A percentile compares a stretch with the other conserved stretches of the same genome.
phyloP scores from a whole-genome alignment of 2,329 filamentous ascomycete species.

The Aspergillus brunneoviolaceus region DNA sequence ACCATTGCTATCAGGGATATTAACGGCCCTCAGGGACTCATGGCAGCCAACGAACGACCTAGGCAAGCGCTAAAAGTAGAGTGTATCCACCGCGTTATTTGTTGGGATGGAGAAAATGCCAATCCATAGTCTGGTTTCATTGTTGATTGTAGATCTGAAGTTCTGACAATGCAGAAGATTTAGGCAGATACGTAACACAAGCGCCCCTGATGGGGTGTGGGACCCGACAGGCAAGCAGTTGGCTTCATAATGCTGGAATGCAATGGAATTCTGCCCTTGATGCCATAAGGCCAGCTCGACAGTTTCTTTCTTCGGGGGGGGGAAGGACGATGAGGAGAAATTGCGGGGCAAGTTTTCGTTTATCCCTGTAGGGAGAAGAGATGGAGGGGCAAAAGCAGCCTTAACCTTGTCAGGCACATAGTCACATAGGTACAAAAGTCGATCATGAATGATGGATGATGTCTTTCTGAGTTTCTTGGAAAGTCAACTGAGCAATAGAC shows the following conservation, averaged over 20 bases:
- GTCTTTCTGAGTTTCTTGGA: too few relatives aligned
- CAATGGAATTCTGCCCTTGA: background rate
- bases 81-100: slow-evolving; percentile 19
- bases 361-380: background rate
- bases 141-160: slow-evolving; percentile 7
- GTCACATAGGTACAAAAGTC: too few relatives aligned
- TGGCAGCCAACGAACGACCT: background rate
- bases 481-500: too few relatives aligned
- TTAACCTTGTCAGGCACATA: background rate
- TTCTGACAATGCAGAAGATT: slow-evolving; percentile 12
- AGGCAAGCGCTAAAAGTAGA: slow-evolving; percentile 11
- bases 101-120: slow-evolving; percentile 14
- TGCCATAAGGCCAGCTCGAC: background rate
- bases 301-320: background rate
- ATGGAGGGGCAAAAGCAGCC: background rate
- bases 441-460: too few relatives aligned
- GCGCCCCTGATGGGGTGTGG: slow-evolving; percentile 1
- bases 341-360: background rate
- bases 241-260: background rate
- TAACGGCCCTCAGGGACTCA: slow-evolving; percentile 1
- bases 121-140: slow-evolving; percentile 14
- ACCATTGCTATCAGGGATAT: background rate
- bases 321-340: background rate
- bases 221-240: background rate
- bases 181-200: slow-evolving; percentile 23